These are phyloP conservation scores for Kwoniella europaea DNA, from an alignment of 768 basidiomycete genomes.

Conservation along the genomic window DNA sequence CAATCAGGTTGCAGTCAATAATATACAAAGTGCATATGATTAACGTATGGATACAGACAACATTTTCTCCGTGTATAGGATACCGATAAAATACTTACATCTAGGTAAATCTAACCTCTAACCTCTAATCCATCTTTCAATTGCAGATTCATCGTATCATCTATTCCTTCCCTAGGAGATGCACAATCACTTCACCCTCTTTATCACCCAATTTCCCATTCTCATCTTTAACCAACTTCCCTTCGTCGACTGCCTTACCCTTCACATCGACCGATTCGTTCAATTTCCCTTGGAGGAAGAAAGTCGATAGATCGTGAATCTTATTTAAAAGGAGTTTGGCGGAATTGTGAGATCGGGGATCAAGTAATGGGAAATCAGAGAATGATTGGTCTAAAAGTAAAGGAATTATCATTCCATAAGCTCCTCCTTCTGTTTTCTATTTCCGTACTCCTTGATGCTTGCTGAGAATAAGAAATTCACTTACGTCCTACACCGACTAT, in stretches of 20 bases:
- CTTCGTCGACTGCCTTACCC: constrained; percentile 40
- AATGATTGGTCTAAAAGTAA: constrained; percentile 50
- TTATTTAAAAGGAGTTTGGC: constrained; percentile 33
- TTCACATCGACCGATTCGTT: constrained; percentile 19
- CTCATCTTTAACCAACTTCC: constrained; percentile 32
- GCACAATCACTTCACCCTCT: constrained; percentile 47
- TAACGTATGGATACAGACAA: too few relatives aligned
- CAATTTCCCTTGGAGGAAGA: constrained; percentile 41
- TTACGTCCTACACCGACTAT: constrained; percentile 47
- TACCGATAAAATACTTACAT: too few relatives aligned
- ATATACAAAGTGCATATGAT: too few relatives aligned
- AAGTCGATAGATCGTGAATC: constrained; percentile 43
- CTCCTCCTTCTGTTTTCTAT: background rate
- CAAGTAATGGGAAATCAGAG: constrained; percentile 54
- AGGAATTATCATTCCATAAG: background rate
- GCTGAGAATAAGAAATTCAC: constrained; percentile 13
- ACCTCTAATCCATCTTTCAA: background rate
- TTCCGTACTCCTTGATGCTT: background rate
- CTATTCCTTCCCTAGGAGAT: constrained; percentile 35
- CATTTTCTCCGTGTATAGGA: too few relatives aligned
- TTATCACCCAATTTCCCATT: constrained; percentile 41
- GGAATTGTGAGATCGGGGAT: constrained; percentile 27
- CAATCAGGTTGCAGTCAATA: too few relatives aligned
- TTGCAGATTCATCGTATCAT: background rate
- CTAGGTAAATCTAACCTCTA: background rate